These are phyloP conservation scores for Penicillium sp. DNA, from an alignment of 2,329 filamentous ascomycete genomes.

Conservation along the genomic window DNA sequence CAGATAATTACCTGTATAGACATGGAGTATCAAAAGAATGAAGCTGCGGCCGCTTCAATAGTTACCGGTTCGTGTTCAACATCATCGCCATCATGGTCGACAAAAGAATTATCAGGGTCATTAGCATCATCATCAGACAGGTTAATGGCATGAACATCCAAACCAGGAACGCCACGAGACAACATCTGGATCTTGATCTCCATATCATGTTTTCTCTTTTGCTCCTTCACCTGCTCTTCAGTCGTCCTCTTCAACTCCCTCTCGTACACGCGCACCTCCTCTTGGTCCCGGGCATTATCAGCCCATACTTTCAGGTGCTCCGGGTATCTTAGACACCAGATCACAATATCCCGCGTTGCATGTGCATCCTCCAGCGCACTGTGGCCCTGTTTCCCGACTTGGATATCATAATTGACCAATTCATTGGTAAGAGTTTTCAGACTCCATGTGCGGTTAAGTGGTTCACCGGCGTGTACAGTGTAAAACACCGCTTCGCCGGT, in stretches of 20 bases:
- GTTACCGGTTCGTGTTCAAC: neutral
- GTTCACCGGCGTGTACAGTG: neutral
- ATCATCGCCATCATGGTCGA: neutral
- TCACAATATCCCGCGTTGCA: slow-evolving; percentile 49
- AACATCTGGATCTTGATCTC: slow-evolving; percentile 1
- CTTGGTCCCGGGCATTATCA: slow-evolving; percentile 1
- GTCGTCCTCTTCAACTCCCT: slow-evolving; percentile 1
- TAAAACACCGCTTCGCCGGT: slow-evolving; percentile 34
- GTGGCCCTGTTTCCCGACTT: slow-evolving; percentile 39
- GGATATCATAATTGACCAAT: slow-evolving; percentile 40
- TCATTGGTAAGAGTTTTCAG: slow-evolving; percentile 38
- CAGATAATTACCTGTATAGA: neutral
- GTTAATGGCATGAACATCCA: neutral
- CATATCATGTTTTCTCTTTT: slow-evolving; percentile 4
- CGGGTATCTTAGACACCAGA: slow-evolving; percentile 47
- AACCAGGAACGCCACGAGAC: neutral
- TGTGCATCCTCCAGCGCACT: slow-evolving; percentile 52
- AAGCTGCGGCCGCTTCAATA: slow-evolving; percentile 1
- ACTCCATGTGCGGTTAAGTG: slow-evolving; percentile 27
- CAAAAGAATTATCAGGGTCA: neutral
- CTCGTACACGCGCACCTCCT: neutral
- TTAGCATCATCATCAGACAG: neutral
- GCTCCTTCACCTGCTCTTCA: neutral
- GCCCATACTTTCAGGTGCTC: slow-evolving; percentile 39
- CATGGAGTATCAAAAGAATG: neutral